phyloP scores from a whole-genome alignment of 768 basidiomycete genomes.

The Lactarius tabidus region DNA sequence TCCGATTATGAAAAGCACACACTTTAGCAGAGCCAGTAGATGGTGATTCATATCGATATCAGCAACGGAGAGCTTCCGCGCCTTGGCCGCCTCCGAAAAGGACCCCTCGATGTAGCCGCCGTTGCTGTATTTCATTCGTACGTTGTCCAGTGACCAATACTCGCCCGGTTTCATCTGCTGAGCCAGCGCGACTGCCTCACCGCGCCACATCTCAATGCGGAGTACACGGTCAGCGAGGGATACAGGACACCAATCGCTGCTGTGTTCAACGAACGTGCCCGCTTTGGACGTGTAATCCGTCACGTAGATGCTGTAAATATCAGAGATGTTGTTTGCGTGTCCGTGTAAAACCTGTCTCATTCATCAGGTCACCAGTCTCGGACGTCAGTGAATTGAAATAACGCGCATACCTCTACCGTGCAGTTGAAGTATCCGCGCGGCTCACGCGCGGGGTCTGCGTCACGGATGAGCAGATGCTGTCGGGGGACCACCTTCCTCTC shows the following conservation, averaged over 20 bases:
- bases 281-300: slow-evolving; percentile 25
- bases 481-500: slow-evolving; percentile 25
- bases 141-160: slow-evolving; percentile 24
- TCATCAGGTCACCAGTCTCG: neutral
- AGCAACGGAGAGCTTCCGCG: slow-evolving; percentile 14
- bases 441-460: slow-evolving; percentile 42
- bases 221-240: slow-evolving; percentile 21
- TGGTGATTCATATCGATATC: slow-evolving; percentile 11
- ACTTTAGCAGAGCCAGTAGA: slow-evolving; percentile 21
- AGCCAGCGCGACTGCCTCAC: slow-evolving; percentile 14
- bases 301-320: slow-evolving; percentile 25
- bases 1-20: neutral
- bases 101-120: slow-evolving; percentile 21
- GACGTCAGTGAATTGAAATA: neutral
- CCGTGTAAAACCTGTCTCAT: slow-evolving; percentile 21
- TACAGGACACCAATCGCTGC: slow-evolving; percentile 21
- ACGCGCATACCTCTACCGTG: slow-evolving; percentile 36
- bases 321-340: slow-evolving; percentile 9
- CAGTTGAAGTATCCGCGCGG: slow-evolving; percentile 58
- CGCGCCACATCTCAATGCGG: slow-evolving; percentile 27
- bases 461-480: slow-evolving; percentile 48
- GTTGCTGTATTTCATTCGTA: slow-evolving; percentile 19
- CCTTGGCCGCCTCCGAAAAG: slow-evolving; percentile 21
- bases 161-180: slow-evolving; percentile 26
- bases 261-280: slow-evolving; percentile 10